Evolutionary conservation across 495 filamentous ascomycete species (phyloP), one percentile per base, ranked within the genome.

Genomic region (Penicillium herquei): DNA sequence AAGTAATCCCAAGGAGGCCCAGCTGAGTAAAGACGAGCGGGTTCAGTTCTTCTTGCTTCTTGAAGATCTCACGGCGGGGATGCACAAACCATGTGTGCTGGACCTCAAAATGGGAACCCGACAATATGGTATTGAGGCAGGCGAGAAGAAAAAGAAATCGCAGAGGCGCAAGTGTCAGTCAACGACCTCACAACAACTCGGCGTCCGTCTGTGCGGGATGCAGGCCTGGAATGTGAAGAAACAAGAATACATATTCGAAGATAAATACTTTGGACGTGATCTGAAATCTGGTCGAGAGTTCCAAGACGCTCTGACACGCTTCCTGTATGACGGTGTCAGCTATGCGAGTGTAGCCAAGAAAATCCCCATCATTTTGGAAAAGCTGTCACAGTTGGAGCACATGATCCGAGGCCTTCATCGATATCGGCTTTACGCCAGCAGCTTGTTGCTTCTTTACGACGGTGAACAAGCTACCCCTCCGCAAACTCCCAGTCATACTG

Each of bases 21-120:
- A 91, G 58, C 81, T 84, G 18, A 72, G 80, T 44, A 77, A 78
- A 18, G 84, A 86, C 55, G 84, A 87, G 51, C 81, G 93, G 13
- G 88, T 94, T 21, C 89, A 96, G 66, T 93, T 92, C 62, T 98
- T 98, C 70, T 78, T 98, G 7, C 79, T 98, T 0, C 77, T 98
- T n/a, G 94, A 98, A 72, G 94, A 98, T 67, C 82, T 98, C 31
- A 98, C 94, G 3, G 90, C 94, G 6, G 94, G 94, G 34, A 97
- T 98, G 93, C 90, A 89, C 65, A 87, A 88, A 33, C 94, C 94
- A 11, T 98, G 94, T 71, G 94, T 97, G 39, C 86, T 98, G 62
- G 94, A 98, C 70, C 78, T 98, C 55, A 98, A 98, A 70, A 98
- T 98, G 94, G 94, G 94, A 10, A 98, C 94, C n/a, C 85, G 94